Conservation (phyloP, 139 green algal species). For the Closterium sp. region DNA sequence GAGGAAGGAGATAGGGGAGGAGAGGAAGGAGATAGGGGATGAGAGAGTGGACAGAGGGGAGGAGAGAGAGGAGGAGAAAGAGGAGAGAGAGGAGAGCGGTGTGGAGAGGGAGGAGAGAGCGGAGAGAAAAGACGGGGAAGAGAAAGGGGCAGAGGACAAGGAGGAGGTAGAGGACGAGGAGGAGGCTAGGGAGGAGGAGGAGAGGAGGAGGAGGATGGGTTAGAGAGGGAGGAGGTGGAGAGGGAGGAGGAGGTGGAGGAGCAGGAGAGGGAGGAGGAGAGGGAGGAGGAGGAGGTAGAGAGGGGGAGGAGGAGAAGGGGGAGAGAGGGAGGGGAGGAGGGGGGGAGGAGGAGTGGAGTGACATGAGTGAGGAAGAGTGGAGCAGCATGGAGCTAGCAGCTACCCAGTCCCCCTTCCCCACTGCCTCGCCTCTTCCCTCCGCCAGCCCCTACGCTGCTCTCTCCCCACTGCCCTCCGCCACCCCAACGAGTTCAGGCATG, state of each 20-base stretch:
- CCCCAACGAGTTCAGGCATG: no score
- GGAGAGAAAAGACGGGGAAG: neutral
- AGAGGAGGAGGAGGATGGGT: neutral
- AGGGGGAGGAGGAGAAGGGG: no score
- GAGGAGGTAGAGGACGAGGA: neutral
- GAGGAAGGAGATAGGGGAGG: neutral
- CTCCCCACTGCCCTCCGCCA: no score
- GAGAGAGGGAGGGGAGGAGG: no score
- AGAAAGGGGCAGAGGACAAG: neutral
- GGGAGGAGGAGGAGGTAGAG: neutral
- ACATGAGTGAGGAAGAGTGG: neutral
- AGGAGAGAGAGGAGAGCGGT: neutral
- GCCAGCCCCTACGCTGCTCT: no score
- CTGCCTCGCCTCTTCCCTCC: neutral
- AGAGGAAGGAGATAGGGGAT: neutral
- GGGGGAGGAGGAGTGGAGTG: neutral
- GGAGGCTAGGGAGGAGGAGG: neutral
- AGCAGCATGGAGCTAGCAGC: neutral
- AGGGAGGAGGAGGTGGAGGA: neutral
- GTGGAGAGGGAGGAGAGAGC: neutral
- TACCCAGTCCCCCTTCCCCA: neutral
- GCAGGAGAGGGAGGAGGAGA: neutral
- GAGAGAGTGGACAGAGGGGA: no score
- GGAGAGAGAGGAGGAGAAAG: no score
- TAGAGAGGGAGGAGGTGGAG: neutral